Evolutionary conservation across 371 early-diverging fungal species (phyloP).

Genomic region (Syncephalis fuscata): DNA sequence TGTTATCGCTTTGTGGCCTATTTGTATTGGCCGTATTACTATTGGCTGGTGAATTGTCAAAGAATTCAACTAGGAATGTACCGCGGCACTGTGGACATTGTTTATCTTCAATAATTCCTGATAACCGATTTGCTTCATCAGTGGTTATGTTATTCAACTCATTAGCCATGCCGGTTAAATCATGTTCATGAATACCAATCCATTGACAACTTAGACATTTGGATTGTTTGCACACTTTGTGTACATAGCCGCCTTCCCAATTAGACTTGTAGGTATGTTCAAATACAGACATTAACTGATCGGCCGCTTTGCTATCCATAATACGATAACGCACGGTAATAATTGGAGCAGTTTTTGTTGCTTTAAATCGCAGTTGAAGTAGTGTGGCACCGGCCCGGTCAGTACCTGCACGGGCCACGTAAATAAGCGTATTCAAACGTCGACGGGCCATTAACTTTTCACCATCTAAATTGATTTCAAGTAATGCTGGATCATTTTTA

Average conservation of each 20-base stretch:
- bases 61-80: slow-evolving; percentile 4
- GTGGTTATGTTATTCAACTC: too few relatives aligned
- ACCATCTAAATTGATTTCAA: too few relatives aligned
- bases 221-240: slow-evolving; percentile 1
- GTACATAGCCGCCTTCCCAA: background rate
- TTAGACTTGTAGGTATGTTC: background rate
- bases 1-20: too few relatives aligned
- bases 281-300: background rate
- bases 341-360: background rate
- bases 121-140: background rate
- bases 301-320: background rate
- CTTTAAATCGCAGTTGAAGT: background rate
- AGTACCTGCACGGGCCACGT: background rate
- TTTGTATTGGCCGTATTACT: too few relatives aligned
- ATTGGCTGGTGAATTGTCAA: background rate
- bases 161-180: background rate
- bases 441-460: background rate
- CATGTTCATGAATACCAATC: slow-evolving; percentile 1
- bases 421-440: background rate
- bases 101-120: background rate
- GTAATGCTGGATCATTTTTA: too few relatives aligned
- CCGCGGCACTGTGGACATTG: slow-evolving; percentile 1
- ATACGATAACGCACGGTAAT: background rate
- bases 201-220: slow-evolving; percentile 4
- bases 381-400: background rate